Conservation (phyloP, 2,329 filamentous ascomycete species). For the Pseudogymnoascus sp. region DNA sequence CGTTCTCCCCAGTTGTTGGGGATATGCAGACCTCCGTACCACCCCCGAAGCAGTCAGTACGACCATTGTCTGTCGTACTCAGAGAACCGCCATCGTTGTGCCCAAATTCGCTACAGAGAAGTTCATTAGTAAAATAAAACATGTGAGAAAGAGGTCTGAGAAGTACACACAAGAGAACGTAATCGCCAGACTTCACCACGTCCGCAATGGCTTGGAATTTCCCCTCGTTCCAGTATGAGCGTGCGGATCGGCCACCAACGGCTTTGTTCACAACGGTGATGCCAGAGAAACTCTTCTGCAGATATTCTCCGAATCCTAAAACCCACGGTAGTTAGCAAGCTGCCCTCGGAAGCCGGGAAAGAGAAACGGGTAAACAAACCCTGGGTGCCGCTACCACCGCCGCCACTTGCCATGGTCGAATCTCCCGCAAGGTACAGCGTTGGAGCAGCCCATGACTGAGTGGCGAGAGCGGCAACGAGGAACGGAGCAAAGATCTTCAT, state of each 20-base stretch:
- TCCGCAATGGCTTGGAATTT: conserved; percentile 52
- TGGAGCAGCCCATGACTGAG: conserved; percentile 19
- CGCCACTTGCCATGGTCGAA: conserved; percentile 50
- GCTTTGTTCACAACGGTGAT: conserved; percentile 54
- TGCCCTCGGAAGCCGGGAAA: conserved; percentile 8
- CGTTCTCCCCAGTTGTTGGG: conserved; percentile 11
- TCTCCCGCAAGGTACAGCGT: conserved; percentile 53
- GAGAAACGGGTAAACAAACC: conserved; percentile 26
- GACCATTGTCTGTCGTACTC: conserved; percentile 47
- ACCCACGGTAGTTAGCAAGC: conserved; percentile 8
- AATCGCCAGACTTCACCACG: conserved; percentile 44
- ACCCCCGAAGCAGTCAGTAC: conserved; percentile 43
- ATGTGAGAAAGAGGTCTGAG: background rate
- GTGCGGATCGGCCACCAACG: conserved; percentile 56
- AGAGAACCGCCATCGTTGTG: conserved; percentile 59
- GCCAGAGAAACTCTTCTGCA: conserved; percentile 43
- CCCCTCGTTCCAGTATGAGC: conserved; percentile 59
- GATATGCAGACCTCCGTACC: conserved; percentile 13
- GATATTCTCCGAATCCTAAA: conserved; percentile 56
- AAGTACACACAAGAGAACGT: conserved; percentile 46
- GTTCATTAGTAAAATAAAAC: conserved; percentile 55
- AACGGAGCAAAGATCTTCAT: conserved; percentile 17
- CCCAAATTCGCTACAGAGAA: conserved; percentile 45
- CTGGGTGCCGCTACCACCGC: conserved; percentile 36
- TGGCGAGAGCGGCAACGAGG: conserved; percentile 20